phyloP scores from a whole-genome alignment of 192 early-diverging fungal species.

The Gryganskiella cystojenkinii region DNA sequence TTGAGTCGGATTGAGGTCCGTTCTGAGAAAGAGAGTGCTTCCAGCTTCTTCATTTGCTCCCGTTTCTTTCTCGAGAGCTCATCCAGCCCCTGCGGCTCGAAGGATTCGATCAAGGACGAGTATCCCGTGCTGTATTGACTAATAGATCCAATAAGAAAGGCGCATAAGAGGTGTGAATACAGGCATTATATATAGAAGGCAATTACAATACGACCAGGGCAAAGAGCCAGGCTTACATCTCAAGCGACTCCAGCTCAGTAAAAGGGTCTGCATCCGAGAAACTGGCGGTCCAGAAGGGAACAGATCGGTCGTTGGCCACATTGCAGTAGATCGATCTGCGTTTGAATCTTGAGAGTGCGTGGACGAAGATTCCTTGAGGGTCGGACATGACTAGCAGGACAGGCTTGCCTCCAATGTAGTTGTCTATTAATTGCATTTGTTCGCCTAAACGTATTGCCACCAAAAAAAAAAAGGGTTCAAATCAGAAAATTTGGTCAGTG shows the following conservation, averaged over 20 bases:
- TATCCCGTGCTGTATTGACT: conserved; percentile 48
- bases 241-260: conserved; percentile 43
- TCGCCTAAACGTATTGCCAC: conserved; percentile 27
- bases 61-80: conserved; percentile 11
- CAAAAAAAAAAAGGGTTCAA: neutral
- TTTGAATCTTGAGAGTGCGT: conserved; percentile 57
- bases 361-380: conserved; percentile 52
- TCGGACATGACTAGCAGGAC: conserved; percentile 53
- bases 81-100: conserved; percentile 27
- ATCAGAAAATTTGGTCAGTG: neutral
- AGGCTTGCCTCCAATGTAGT: conserved; percentile 45
- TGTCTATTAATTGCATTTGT: conserved; percentile 57
- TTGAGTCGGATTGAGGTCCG: conserved; percentile 12
- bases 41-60: conserved; percentile 9
- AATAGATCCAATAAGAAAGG: neutral
- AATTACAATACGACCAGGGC: neutral
- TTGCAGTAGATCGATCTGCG: conserved; percentile 61
- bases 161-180: neutral
- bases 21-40: conserved; percentile 18
- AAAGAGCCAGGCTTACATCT: conserved; percentile 52
- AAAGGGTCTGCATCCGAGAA: conserved; percentile 61
- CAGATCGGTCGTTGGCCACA: conserved; percentile 60
- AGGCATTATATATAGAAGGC: too few species aligned
- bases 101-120: conserved; percentile 48
- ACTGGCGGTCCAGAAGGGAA: conserved; percentile 70